These are phyloP conservation scores for Exophiala viscosa DNA, from an alignment of 2,329 filamentous ascomycete genomes.

Conservation along the genomic window DNA sequence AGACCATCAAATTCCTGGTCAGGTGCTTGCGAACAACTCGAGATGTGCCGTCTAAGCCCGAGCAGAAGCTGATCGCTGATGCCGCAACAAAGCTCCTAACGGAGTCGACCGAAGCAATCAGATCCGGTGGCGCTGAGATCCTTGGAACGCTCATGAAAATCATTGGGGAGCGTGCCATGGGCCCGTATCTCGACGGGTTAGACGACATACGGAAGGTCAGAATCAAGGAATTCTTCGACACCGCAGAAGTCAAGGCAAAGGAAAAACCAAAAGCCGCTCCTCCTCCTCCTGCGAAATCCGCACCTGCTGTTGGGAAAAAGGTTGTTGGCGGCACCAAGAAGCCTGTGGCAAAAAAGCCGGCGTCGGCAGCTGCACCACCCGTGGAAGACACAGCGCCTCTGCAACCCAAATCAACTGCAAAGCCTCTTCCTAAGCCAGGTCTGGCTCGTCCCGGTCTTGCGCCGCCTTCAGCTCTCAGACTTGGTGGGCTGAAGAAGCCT, in stretches of 20 bases:
- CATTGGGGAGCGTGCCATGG: conserved; percentile 94
- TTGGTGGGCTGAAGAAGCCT: conserved; percentile 44
- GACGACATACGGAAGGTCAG: conserved; percentile 95
- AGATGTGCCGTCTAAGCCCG: conserved; percentile 77
- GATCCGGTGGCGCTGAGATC: conserved; percentile 86
- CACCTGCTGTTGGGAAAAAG: conserved; percentile 52
- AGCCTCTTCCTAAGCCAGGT: conserved; percentile 42
- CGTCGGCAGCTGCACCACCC: conserved; percentile 49
- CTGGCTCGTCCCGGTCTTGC: conserved; percentile 40
- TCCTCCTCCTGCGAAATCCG: conserved; percentile 56
- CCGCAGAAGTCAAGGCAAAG: conserved; percentile 79
- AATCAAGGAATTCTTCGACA: conserved; percentile 86
- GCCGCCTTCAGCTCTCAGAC: conserved; percentile 38
- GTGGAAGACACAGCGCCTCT: conserved; percentile 55
- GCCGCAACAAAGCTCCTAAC: conserved; percentile 82
- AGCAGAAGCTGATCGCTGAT: conserved; percentile 83
- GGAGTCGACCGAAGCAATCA: conserved; percentile 79
- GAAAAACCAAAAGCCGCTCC: conserved; percentile 80
- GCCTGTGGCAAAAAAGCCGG: conserved; percentile 46
- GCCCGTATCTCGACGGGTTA: conserved; percentile 80
- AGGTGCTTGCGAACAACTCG: conserved; percentile 78
- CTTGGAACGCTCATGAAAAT: conserved; percentile 98
- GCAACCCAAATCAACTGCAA: conserved; percentile 43
- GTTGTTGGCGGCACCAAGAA: conserved; percentile 52
- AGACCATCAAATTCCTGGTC: conserved; percentile 89